Base-by-base conservation (phyloP, 2,329 filamentous ascomycete genomes). In the Elsinoe fawcettii region DNA sequence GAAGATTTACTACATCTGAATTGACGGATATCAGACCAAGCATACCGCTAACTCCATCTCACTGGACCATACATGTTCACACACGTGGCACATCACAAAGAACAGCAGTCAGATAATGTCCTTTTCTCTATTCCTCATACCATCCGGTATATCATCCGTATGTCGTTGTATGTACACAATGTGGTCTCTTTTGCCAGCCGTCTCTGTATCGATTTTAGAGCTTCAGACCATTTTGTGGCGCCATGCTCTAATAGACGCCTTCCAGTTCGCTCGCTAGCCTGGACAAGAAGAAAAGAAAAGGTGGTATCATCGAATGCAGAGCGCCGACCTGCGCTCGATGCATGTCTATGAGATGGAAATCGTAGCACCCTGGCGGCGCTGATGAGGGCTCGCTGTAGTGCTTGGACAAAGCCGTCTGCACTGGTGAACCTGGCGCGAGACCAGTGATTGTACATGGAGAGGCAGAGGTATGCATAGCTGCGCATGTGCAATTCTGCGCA, bases 131-230 rank as follows among this genome's bases (percentile, higher is more conserved):
- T 39, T 37, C 32, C 30, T 25, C 46, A 14, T n/a, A 51, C 46
- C 25, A 16, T 34, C 46, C 46, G 46, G 46, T 51, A 51, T 32
- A 51, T 34, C 46, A 18, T 51, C 46, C 27, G 25, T 34, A 34
- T 51, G n/a, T 32, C 46, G 27, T 53, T 39, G 30, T 53, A 53
- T 53, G 30, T 53, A 53, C 49, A 53, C 18, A 25, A 53, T 53
- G 34, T 53, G 49, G 20, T 36, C n/a, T 25, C 23, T 9, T 25
- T 20, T 51, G 4, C 12, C 12, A 5, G 9, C 25, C 25, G 16
- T 14, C 25, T 32, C 46, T 22, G 41, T 44, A 44, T 44, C 8
- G 5, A 4, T 30, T 9, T 20, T 8, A 20, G 18, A 20, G 6
- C n/a, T 11, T 37, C 34, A 12, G 34, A n/a, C 34, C 9, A 12